phyloP scores from a whole-genome alignment of 352 stramenopile species.

The Globisporangium takayamanum region DNA sequence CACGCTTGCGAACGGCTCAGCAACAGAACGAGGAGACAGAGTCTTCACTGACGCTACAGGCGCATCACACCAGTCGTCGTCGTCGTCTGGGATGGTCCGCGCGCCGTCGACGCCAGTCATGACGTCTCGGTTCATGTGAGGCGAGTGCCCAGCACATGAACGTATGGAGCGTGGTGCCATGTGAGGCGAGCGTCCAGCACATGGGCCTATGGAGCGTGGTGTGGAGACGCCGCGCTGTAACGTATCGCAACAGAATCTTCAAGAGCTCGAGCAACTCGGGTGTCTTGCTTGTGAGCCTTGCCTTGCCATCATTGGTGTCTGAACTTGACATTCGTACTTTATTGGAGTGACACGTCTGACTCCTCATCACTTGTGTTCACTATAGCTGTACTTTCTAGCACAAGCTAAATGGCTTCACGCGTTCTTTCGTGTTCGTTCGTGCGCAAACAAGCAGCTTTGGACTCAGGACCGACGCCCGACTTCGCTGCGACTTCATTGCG shows the following conservation, averaged over 20 bases:
- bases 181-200: too few relatives aligned
- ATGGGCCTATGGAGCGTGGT: too few relatives aligned
- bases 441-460: too few relatives aligned
- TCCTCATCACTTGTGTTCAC: background rate
- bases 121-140: background rate
- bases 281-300: too few relatives aligned
- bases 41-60: background rate
- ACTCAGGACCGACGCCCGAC: background rate
- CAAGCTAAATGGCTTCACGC: background rate
- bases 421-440: background rate
- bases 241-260: too few relatives aligned
- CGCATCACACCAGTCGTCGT: background rate
- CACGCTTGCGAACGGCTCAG: background rate
- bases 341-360: background rate
- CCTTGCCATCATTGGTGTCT: too few relatives aligned
- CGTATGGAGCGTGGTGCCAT: too few relatives aligned
- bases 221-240: too few relatives aligned
- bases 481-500: too few relatives aligned
- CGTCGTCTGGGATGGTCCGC: background rate
- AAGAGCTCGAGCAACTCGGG: too few relatives aligned
- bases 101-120: background rate
- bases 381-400: background rate
- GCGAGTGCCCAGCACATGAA: too few relatives aligned
- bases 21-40: too few relatives aligned
- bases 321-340: background rate